Conservation (phyloP, 768 basidiomycete species). For the Tubosaeta brunneosetosa region DNA sequence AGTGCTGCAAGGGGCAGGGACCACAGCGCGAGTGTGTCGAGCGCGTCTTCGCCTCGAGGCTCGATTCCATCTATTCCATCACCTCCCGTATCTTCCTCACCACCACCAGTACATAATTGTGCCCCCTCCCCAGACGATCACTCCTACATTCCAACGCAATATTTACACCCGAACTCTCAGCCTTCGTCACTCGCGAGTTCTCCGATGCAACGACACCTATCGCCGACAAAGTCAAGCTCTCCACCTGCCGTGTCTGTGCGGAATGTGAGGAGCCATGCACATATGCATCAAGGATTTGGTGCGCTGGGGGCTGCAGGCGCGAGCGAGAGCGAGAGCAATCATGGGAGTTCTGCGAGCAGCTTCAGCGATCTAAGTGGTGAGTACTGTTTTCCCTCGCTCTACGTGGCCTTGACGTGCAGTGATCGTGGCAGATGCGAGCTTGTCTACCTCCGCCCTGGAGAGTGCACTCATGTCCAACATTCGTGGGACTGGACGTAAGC, state of each 20-base stretch:
- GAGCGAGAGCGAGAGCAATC: conserved; percentile 57
- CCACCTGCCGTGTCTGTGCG: conserved; percentile 56
- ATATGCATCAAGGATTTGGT: conserved; percentile 43
- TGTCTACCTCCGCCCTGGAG: conserved; percentile 76
- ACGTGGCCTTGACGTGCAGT: neutral
- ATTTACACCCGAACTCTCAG: conserved; percentile 14
- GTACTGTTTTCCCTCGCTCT: conserved; percentile 16
- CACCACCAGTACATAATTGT: conserved; percentile 27
- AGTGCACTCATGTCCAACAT: conserved; percentile 78
- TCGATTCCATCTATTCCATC: conserved; percentile 83
- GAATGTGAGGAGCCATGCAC: conserved; percentile 47
- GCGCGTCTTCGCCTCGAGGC: conserved; percentile 66
- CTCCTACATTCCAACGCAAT: conserved; percentile 4
- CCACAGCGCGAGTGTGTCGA: conserved; percentile 70
- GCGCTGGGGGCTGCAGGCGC: conserved; percentile 36
- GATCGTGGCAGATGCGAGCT: conserved; percentile 51
- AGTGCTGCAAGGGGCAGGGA: conserved; percentile 40
- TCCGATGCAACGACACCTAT: conserved; percentile 48
- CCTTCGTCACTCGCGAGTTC: conserved; percentile 15
- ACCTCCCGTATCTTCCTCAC: conserved; percentile 49
- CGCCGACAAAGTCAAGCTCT: conserved; percentile 55
- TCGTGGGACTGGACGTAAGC: conserved; percentile 56
- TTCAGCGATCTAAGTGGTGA: conserved; percentile 85
- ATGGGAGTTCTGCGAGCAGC: conserved; percentile 73
- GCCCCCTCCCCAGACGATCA: conserved; percentile 23